These are phyloP conservation scores for Phytophthora ramorum DNA, from an alignment of 352 stramenopile genomes.

Conservation along the genomic window DNA sequence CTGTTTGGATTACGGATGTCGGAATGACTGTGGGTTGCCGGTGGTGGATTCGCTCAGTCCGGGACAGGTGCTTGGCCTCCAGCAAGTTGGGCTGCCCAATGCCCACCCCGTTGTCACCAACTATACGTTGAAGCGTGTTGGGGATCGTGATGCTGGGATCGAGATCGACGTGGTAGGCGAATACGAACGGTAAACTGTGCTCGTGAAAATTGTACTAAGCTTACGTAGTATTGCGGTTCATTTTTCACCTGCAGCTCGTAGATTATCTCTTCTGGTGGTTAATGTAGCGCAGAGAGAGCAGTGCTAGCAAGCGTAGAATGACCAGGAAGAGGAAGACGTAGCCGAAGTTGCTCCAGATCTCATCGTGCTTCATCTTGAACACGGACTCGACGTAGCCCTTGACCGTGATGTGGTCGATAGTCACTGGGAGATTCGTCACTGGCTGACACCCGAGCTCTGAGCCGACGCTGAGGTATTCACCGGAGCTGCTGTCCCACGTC, in stretches of 20 bases:
- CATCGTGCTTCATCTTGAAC: conserved; percentile 23
- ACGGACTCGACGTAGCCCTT: conserved; percentile 32
- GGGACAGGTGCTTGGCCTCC: too few relatives aligned
- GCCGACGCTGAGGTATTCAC: conserved; percentile 24
- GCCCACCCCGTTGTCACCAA: too few relatives aligned
- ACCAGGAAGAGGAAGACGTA: conserved; percentile 26
- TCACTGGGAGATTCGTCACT: conserved; percentile 19
- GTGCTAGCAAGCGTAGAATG: neutral
- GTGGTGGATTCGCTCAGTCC: too few relatives aligned
- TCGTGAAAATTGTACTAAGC: too few relatives aligned
- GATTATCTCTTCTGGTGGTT: neutral
- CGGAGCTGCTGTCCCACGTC: conserved; percentile 25
- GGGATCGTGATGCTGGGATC: too few relatives aligned
- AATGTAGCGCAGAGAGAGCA: neutral
- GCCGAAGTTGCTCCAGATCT: conserved; percentile 46
- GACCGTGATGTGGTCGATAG: conserved; percentile 23
- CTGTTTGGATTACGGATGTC: conserved; percentile 4
- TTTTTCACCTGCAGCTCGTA: too few relatives aligned
- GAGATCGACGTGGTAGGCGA: too few relatives aligned
- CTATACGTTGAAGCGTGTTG: too few relatives aligned
- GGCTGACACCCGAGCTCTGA: conserved; percentile 27
- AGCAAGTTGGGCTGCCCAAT: too few relatives aligned
- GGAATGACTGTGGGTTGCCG: too few relatives aligned
- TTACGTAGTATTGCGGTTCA: too few relatives aligned
- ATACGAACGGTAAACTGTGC: too few relatives aligned